Evolutionary conservation across 805 yeast species (phyloP).

Genomic region (Yarrowia sp.): DNA sequence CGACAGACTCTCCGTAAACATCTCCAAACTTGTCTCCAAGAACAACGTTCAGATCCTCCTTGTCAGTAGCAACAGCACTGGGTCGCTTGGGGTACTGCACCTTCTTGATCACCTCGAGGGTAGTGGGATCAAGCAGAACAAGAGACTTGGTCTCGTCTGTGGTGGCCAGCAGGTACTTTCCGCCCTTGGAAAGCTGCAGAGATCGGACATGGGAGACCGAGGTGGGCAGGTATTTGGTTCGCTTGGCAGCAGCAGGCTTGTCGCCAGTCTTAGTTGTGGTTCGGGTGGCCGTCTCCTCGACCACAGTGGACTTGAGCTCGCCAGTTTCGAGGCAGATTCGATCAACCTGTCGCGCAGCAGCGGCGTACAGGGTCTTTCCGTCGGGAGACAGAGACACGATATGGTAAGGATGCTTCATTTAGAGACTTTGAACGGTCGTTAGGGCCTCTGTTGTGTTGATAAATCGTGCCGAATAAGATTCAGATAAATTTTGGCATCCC

Average conservation of each 20-base stretch:
- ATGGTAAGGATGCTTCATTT: slow-evolving; percentile 25
- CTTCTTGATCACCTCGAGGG: slow-evolving; percentile 55
- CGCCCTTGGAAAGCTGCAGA: slow-evolving; percentile 52
- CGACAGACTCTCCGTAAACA: slow-evolving; percentile 53
- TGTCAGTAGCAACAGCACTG: slow-evolving; percentile 64
- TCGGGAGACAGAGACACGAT: slow-evolving; percentile 11
- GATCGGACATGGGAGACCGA: slow-evolving; percentile 53
- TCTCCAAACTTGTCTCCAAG: slow-evolving; percentile 97
- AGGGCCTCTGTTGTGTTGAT: background rate
- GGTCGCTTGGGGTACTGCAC: slow-evolving; percentile 90
- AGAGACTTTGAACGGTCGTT: background rate
- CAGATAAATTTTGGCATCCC: background rate
- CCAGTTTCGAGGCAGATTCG: slow-evolving; percentile 26
- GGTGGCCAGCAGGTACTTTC: slow-evolving; percentile 57
- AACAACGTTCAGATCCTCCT: slow-evolving; percentile 50
- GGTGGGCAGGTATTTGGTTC: slow-evolving; percentile 23
- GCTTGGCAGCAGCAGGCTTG: background rate
- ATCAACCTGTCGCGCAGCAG: slow-evolving; percentile 24
- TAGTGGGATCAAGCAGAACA: slow-evolving; percentile 49
- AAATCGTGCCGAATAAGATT: background rate
- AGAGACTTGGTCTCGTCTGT: slow-evolving; percentile 84
- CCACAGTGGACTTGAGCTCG: slow-evolving; percentile 12
- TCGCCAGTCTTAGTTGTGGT: slow-evolving; percentile 8
- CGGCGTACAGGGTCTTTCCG: slow-evolving; percentile 16
- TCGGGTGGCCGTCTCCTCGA: background rate